phyloP scores from a whole-genome alignment of 805 yeast genomes.

The Saccharomyces kudriavzevii region DNA sequence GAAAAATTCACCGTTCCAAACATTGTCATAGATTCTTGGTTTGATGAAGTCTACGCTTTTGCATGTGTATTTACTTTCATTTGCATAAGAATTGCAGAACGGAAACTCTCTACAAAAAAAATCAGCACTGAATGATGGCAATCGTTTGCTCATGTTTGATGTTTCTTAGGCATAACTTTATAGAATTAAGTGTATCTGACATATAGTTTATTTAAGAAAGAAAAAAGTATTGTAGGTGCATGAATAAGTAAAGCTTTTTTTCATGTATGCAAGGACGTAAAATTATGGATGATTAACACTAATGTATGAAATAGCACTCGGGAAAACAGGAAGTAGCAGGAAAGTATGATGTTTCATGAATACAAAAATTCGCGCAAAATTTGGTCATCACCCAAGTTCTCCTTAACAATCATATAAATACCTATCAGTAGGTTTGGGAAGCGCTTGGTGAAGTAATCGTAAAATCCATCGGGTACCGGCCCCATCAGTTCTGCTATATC shows the following conservation, averaged over 20 bases:
- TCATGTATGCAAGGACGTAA: neutral
- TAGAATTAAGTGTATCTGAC: neutral
- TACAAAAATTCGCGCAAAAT: conserved; percentile 41
- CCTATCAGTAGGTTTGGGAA: conserved; percentile 78
- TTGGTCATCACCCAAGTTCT: conserved; percentile 56
- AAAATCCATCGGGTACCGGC: conserved; percentile 78
- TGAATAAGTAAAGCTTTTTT: neutral
- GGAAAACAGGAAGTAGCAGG: neutral
- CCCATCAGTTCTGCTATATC: conserved; percentile 59
- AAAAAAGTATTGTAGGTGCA: neutral
- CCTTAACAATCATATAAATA: conserved; percentile 54
- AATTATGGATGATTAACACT: neutral
- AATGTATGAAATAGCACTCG: neutral
- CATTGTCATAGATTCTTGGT: conserved; percentile 34
- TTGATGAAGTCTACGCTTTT: conserved; percentile 32
- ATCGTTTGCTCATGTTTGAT: neutral
- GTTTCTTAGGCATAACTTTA: neutral
- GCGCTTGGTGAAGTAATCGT: conserved; percentile 58
- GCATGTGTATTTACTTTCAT: conserved; percentile 27
- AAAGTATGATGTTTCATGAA: neutral
- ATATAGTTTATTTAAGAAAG: neutral
- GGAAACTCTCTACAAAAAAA: conserved; percentile 6
- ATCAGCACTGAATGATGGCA: neutral
- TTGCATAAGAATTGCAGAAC: conserved; percentile 24
- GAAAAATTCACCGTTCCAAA: conserved; percentile 25